Percentiles rank a stretch among this genome's conserved stretches.
Conservation (phyloP, 768 basidiomycete species). For the Cystobasidium onofrii region DNA sequence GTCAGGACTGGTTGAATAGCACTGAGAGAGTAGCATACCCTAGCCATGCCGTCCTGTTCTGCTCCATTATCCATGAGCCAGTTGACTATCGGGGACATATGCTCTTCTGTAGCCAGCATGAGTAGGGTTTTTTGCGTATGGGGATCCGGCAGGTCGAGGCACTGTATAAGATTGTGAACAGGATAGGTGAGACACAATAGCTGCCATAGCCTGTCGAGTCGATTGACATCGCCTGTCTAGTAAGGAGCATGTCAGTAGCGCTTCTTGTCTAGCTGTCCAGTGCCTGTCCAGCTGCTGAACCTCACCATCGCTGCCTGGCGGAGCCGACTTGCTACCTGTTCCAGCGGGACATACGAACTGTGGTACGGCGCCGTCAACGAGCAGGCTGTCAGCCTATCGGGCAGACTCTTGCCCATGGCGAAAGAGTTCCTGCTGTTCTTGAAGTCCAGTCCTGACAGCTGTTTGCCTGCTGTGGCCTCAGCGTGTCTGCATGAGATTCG, state of each 20-base stretch:
- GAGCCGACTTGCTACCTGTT: not conserved
- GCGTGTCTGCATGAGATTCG: not conserved
- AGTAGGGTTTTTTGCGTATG: not conserved
- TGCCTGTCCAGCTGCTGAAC: too few species aligned
- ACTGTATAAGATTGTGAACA: not conserved
- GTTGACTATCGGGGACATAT: not conserved
- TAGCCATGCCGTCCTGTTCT: slow-evolving; percentile 26
- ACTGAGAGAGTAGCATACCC: not conserved
- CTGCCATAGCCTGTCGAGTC: slow-evolving; percentile 13
- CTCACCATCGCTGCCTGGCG: not conserved
- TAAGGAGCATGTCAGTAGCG: not conserved
- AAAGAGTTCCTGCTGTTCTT: not conserved
- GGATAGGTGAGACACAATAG: not conserved
- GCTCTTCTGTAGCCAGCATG: slow-evolving; percentile 12
- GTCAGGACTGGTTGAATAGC: not conserved
- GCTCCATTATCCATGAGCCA: slow-evolving; percentile 19
- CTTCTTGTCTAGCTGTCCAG: not conserved
- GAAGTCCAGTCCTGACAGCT: not conserved
- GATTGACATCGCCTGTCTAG: not conserved
- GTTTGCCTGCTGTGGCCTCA: not conserved
- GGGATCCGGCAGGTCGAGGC: slow-evolving; percentile 1
- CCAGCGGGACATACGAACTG: slow-evolving; percentile 13
- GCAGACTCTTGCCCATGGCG: not conserved
- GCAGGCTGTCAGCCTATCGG: slow-evolving; percentile 8
- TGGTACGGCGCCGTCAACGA: not conserved